Percentiles rank a stretch among this genome's conserved stretches.
Evolutionary conservation across 257 asterid genomes (phyloP).

Genomic region (Oldenlandia corymbosa): DNA sequence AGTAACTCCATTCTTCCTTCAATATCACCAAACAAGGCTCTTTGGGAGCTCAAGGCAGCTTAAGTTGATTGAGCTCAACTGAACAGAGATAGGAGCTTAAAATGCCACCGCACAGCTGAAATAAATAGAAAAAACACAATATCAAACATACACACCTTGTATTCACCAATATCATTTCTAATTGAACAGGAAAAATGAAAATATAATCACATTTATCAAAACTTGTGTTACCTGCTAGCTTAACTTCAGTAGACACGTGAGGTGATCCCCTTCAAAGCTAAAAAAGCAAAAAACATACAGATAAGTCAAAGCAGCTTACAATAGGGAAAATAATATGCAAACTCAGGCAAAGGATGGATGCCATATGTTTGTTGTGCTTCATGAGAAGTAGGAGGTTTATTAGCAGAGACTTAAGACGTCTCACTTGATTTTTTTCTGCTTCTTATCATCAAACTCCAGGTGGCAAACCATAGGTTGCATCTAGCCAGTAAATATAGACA

Average conservation of each 20-base stretch:
- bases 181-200: background rate
- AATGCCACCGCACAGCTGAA: too few relatives aligned
- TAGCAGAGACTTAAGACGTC: background rate
- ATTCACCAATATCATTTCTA: too few relatives aligned
- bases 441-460: background rate
- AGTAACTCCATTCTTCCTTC: too few relatives aligned
- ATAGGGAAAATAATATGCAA: background rate
- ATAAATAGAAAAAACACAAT: too few relatives aligned
- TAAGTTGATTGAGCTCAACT: too few relatives aligned
- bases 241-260: conserved; percentile 43
- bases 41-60: too few relatives aligned
- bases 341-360: background rate
- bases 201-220: background rate
- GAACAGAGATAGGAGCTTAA: too few relatives aligned
- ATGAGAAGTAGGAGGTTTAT: background rate
- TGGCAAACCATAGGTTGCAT: background rate
- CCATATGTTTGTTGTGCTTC: conserved; percentile 7
- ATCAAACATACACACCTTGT: too few relatives aligned
- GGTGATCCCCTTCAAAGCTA: conserved; percentile 69
- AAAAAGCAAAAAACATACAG: conserved; percentile 23
- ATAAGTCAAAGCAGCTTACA: background rate
- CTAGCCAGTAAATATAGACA: background rate
- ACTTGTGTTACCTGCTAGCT: conserved; percentile 31
- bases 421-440: background rate
- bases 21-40: too few relatives aligned